Evolutionary conservation across 495 filamentous ascomycete genomes (phyloP), one percentile per base, ranked within the genome.

Genomic region (Penicillium longicatenatum): DNA sequence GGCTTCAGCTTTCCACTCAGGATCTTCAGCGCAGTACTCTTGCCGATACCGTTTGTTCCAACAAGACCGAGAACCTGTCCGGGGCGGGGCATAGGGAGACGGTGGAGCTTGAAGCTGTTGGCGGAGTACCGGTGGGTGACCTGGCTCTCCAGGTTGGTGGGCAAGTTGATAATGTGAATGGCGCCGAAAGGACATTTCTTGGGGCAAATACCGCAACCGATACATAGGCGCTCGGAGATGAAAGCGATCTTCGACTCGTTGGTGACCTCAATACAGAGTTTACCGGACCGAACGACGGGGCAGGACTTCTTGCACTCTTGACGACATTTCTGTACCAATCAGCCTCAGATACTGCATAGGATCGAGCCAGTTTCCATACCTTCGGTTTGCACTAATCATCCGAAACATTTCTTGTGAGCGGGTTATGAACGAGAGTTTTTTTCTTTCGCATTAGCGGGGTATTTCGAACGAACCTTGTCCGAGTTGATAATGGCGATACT

Each of bases 231-330:
- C 70, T 98, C 94, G 50, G 93, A 97, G 65, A 98, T 98, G 82
- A 98, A 98, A 66, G 94, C 95, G 65, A 98, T 92, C 68, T 92
- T 94, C 50, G 93, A 96, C 51, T 90, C 87, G 55, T 90, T 82
- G 41, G 83, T 83, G 63, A 98, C 94, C 81, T 98, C 91, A 67
- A 96, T 93, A 75, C 94, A 98, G 54, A 98, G 89, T 82, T 96
- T 97, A 75, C 94, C 95, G 33, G 91, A 94, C 41, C 94, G 88
- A 55, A 98, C 94, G 44, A 98, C 92, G n/a, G 95, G 94, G 72
- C 94, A 98, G 7, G 92, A 91, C 75, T 97, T 97, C 77, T 98
- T 98, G 85, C 95, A 98, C 78, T 98, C 94, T 80, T 98, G 94
- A 63, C 92, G 84, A 76, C 91, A 96, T 90, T 95, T 93, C 87